Evolutionary conservation across 371 early-diverging fungal genomes (phyloP), one percentile per base, ranked within the genome.

Genomic region (Dichotomocladium elegans): DNA sequence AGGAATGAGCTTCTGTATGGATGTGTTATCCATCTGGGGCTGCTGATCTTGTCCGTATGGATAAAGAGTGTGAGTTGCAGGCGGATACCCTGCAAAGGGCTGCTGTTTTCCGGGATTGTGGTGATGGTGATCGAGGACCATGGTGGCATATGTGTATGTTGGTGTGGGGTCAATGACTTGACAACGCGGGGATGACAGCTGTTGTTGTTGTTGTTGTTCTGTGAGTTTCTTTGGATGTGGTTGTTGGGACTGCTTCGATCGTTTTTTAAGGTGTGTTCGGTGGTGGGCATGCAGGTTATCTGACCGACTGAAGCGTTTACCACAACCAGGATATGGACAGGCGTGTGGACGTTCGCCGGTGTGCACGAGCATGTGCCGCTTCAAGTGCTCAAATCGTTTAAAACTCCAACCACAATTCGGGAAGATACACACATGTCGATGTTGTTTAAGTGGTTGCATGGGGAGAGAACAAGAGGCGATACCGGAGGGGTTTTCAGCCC

Each of bases 311-410:
- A 87, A 87, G 0, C 73, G 64, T 54, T 82, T 82, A 15, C 73
- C 69, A 57, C 88, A 87, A 11, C 74, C 74, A 35, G 65, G 67
- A 31, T 71, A 69, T 21, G 66, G 67, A 57, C 88, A 87, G 22
- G 69, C 68, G 57, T 74, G 82, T 14, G 88, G 73, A 19, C 79
- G 64, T 58, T 74, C 79, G 15, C 75, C 75, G 6, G 79, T 72
- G 25, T 78, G 79, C n/a, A 78, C 78, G 14, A 86, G 60, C 64
- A 78, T 75, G 54, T 89, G 91, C 15, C 93, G 65, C 51, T 88
- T 86, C 51, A 91, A 61, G 62, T 91, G 90, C 55, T 92, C 91
- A 63, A 72, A 82, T 14, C 91, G 75, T 63, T 90, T 90, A 51
- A 78, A 78, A 41, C 71, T 71, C 75, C 71, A 72, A 7, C 68